Evolutionary conservation across 1,284 basidiomycete species (phyloP).

Genomic region (Pascua guehoae): DNA sequence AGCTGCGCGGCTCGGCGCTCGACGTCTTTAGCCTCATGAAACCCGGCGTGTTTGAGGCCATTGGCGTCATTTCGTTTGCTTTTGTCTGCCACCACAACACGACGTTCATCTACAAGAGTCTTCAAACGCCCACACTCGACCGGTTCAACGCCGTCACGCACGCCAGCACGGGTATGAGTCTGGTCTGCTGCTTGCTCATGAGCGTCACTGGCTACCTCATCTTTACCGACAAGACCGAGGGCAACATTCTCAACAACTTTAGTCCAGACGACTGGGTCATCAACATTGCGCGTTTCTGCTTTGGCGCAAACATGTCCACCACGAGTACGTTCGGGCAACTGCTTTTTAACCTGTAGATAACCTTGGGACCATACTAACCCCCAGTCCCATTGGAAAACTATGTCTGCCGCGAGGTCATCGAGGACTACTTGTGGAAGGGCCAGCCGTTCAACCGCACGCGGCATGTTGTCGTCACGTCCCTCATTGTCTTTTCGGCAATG

Average conservation of each 20-base stretch:
- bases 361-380: too few species aligned
- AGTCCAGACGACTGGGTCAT: conserved; percentile 72
- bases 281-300: conserved; percentile 90
- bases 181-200: conserved; percentile 76
- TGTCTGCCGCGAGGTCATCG: conserved; percentile 64
- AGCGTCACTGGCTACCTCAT: conserved; percentile 87
- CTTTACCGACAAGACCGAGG: conserved; percentile 90
- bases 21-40: conserved; percentile 68
- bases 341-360: too few species aligned
- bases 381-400: conserved; percentile 41
- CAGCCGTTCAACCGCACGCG: conserved; percentile 73
- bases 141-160: conserved; percentile 92
- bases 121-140: conserved; percentile 80
- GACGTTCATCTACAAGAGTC: conserved; percentile 87
- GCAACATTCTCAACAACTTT: conserved; percentile 93
- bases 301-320: conserved; percentile 98
- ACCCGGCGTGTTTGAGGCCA: conserved; percentile 80
- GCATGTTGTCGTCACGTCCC: conserved; percentile 86
- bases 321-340: conserved; percentile 59
- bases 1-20: conserved; percentile 63
- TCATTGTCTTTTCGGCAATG: conserved; percentile 79
- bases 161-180: conserved; percentile 75
- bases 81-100: conserved; percentile 88
- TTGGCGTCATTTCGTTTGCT: conserved; percentile 93
- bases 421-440: conserved; percentile 87